Percentiles rank a stretch among this genome's conserved stretches.
These are phyloP conservation scores for Typha latifolia DNA, from an alignment of 176 grass and related monocot species.

Conservation along the genomic window DNA sequence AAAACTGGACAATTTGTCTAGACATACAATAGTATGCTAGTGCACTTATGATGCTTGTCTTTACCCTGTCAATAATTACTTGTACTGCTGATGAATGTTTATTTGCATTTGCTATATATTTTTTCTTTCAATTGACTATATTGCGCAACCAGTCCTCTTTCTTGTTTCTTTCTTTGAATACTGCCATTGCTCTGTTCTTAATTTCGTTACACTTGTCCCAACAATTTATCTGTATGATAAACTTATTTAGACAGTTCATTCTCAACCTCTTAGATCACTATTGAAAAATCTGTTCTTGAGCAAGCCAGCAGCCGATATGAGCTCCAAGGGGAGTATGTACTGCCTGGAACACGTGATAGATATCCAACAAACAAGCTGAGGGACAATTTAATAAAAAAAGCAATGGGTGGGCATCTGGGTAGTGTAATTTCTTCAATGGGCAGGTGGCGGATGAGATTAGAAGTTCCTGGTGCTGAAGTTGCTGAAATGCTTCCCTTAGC, in stretches of 20 bases:
- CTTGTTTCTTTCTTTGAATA: too few relatives aligned
- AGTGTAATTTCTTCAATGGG: conserved; percentile 95
- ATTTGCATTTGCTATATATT: too few relatives aligned
- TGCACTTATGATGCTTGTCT: too few relatives aligned
- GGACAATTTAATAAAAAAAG: conserved; percentile 70
- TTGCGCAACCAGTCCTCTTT: too few relatives aligned
- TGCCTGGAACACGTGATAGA: conserved; percentile 87
- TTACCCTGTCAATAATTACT: too few relatives aligned
- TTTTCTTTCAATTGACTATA: too few relatives aligned
- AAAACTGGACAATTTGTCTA: too few relatives aligned
- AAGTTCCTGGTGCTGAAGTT: conserved; percentile 93
- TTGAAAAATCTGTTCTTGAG: conserved; percentile 90
- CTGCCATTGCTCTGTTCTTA: too few relatives aligned
- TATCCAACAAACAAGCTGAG: conserved; percentile 45
- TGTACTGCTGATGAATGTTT: too few relatives aligned
- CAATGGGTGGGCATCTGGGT: conserved; percentile 90
- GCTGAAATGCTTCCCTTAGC: conserved; percentile 98
- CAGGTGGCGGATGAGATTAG: conserved; percentile 90
- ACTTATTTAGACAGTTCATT: conserved; percentile 8
- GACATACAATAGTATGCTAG: too few relatives aligned
- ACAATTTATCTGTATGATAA: background rate
- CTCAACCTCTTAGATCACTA: conserved; percentile 67
- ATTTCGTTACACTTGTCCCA: too few relatives aligned
- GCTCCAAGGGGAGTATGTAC: conserved; percentile 95
- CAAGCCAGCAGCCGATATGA: conserved; percentile 93